Evolutionary conservation across 352 stramenopile species (phyloP).

Genomic region (Pythium folliculosum): DNA sequence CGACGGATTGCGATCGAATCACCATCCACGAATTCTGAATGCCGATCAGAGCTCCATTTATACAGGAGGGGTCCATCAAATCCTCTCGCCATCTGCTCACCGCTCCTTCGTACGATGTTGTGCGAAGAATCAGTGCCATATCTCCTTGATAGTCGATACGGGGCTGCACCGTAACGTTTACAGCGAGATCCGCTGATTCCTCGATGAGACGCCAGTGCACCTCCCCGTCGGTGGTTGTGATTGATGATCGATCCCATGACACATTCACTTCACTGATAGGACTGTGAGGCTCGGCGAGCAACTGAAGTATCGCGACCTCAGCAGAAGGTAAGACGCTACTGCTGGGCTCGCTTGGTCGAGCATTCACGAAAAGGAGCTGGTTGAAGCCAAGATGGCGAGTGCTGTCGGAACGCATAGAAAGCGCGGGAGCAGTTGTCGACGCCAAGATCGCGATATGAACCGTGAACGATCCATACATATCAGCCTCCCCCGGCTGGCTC

Average conservation of each 20-base stretch:
- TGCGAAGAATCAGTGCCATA: not conserved
- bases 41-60: not conserved
- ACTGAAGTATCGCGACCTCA: not conserved
- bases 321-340: not conserved
- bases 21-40: constrained; percentile 13
- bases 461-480: not conserved
- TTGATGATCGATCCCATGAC: not conserved
- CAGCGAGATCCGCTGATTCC: not conserved
- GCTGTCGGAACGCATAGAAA: not conserved
- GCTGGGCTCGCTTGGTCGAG: not conserved
- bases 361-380: not conserved
- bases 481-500: not conserved
- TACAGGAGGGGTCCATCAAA: not conserved
- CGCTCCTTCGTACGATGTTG: constrained; percentile 8
- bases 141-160: constrained; percentile 11
- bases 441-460: constrained; percentile 14
- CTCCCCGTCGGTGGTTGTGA: not conserved
- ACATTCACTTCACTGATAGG: not conserved
- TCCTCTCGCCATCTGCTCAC: constrained; percentile 11
- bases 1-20: constrained; percentile 10
- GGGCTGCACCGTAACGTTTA: not conserved
- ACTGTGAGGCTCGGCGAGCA: constrained; percentile 1
- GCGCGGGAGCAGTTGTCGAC: not conserved
- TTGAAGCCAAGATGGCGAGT: constrained; percentile 14
- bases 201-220: not conserved